These are phyloP conservation scores for Sporothrix mexicana DNA, from an alignment of 2,329 filamentous ascomycete genomes.

Conservation along the genomic window DNA sequence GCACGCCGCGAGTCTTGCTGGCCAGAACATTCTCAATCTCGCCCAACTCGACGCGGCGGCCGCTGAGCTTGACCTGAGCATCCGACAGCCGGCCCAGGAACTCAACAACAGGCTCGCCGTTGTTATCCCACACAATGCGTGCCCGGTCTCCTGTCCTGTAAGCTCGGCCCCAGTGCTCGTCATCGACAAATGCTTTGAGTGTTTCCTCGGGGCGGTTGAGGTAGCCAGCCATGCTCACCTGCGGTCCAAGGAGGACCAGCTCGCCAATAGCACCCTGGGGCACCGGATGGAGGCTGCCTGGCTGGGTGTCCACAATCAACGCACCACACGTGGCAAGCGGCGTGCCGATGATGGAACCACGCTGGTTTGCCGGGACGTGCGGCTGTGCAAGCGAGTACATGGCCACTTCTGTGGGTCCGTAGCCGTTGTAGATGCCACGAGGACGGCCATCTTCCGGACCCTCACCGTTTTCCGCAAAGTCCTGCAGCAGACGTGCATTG, in stretches of 20 bases:
- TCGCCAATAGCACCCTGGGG: slow-evolving; percentile 37
- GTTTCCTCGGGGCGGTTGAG: slow-evolving; percentile 60
- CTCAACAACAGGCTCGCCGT: slow-evolving; percentile 48
- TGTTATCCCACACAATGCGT: slow-evolving; percentile 33
- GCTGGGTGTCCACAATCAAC: slow-evolving; percentile 41
- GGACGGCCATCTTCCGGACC: slow-evolving; percentile 25
- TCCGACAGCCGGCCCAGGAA: slow-evolving; percentile 61
- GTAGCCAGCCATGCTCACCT: slow-evolving; percentile 52
- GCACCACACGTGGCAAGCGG: slow-evolving; percentile 46
- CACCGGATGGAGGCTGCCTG: slow-evolving; percentile 28
- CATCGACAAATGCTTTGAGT: slow-evolving; percentile 35
- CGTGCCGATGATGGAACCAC: slow-evolving; percentile 48
- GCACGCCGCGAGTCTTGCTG: slow-evolving; percentile 33
- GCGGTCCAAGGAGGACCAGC: slow-evolving; percentile 36
- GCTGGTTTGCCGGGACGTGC: slow-evolving; percentile 38
- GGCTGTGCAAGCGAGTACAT: slow-evolving; percentile 37
- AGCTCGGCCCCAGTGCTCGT: slow-evolving; percentile 27
- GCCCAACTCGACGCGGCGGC: slow-evolving; percentile 66
- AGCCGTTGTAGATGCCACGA: slow-evolving; percentile 39
- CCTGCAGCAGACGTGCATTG: background rate
- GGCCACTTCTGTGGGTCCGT: slow-evolving; percentile 42
- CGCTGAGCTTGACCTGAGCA: slow-evolving; percentile 68
- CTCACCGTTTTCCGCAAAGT: slow-evolving; percentile 9
- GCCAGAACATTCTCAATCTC: slow-evolving; percentile 39
- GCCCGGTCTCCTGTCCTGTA: slow-evolving; percentile 39